Percentiles rank a stretch among this genome's conserved stretches.
These are phyloP conservation scores for Kluyveromyces wickerhamii DNA, from an alignment of 805 yeast genomes.

Conservation along the genomic window DNA sequence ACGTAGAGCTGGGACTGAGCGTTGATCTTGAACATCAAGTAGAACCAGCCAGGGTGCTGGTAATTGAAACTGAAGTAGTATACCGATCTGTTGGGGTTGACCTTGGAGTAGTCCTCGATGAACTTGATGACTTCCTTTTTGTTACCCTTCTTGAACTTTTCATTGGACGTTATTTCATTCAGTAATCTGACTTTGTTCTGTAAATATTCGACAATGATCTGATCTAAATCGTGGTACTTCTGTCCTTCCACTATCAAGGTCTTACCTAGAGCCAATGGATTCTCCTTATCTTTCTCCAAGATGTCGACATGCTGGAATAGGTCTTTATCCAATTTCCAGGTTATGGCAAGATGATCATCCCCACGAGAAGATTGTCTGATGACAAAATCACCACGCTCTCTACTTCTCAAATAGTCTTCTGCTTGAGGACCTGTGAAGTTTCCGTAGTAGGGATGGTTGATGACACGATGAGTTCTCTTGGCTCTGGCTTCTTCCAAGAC, in stretches of 20 bases:
- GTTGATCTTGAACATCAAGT: slow-evolving; percentile 76
- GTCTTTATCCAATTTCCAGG: slow-evolving; percentile 93
- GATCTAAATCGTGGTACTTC: slow-evolving; percentile 83
- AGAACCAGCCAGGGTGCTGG: slow-evolving; percentile 90
- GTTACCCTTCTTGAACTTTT: slow-evolving; percentile 77
- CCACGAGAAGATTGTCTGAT: slow-evolving; percentile 94
- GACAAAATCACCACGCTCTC: slow-evolving; percentile 84
- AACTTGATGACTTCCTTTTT: slow-evolving; percentile 74
- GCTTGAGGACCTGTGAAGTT: slow-evolving; percentile 82
- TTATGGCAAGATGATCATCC: slow-evolving; percentile 75
- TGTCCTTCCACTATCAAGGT: slow-evolving; percentile 57
- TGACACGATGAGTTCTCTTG: slow-evolving; percentile 58
- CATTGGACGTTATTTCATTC: slow-evolving; percentile 76
- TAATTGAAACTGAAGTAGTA: slow-evolving; percentile 89
- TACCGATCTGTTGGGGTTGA: slow-evolving; percentile 82
- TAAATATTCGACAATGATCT: slow-evolving; percentile 78
- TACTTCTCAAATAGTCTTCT: slow-evolving; percentile 83
- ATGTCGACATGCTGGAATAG: slow-evolving; percentile 88
- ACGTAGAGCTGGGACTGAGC: slow-evolving; percentile 59
- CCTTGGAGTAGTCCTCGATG: slow-evolving; percentile 82
- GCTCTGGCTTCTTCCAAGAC: slow-evolving; percentile 56
- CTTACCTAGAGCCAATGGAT: slow-evolving; percentile 53
- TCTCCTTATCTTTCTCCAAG: slow-evolving; percentile 61
- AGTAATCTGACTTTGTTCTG: slow-evolving; percentile 77
- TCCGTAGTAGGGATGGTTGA: slow-evolving; percentile 87